phyloP scores from a whole-genome alignment of 2,329 filamentous ascomycete species.

The Talaromyces verruculosus region DNA sequence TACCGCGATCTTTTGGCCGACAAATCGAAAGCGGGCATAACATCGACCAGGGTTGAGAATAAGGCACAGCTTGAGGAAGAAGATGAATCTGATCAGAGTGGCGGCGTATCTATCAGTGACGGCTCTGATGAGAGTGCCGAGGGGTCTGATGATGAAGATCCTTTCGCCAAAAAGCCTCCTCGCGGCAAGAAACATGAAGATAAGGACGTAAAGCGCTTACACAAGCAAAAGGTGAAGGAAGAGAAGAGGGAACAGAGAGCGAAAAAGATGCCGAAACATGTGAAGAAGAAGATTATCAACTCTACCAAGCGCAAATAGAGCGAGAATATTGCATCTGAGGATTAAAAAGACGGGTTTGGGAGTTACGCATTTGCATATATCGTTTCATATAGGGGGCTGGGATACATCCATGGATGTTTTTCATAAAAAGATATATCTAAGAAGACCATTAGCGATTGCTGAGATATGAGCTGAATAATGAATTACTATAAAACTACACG shows the following conservation, averaged over 20 bases:
- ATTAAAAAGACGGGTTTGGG: not conserved
- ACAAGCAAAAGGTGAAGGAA: conserved; percentile 90
- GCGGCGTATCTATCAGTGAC: conserved; percentile 38
- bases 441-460: not conserved
- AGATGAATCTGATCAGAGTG: conserved; percentile 39
- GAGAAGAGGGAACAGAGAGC: conserved; percentile 91
- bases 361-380: conserved; percentile 7
- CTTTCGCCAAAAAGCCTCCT: conserved; percentile 66
- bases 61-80: conserved; percentile 37
- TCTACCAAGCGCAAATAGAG: conserved; percentile 39
- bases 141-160: conserved; percentile 30
- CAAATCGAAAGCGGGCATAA: conserved; percentile 32
- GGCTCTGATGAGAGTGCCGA: conserved; percentile 47
- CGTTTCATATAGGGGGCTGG: not conserved
- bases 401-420: not conserved
- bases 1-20: conserved; percentile 83
- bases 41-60: not conserved
- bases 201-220: conserved; percentile 83
- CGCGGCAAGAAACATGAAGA: conserved; percentile 85
- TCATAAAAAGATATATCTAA: not conserved
- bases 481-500: not conserved
- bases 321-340: not conserved
- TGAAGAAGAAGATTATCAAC: conserved; percentile 85
- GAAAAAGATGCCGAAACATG: conserved; percentile 92
- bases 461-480: not conserved